phyloP scores from a whole-genome alignment of 768 basidiomycete genomes.

The Rhodotorula babjevae region DNA sequence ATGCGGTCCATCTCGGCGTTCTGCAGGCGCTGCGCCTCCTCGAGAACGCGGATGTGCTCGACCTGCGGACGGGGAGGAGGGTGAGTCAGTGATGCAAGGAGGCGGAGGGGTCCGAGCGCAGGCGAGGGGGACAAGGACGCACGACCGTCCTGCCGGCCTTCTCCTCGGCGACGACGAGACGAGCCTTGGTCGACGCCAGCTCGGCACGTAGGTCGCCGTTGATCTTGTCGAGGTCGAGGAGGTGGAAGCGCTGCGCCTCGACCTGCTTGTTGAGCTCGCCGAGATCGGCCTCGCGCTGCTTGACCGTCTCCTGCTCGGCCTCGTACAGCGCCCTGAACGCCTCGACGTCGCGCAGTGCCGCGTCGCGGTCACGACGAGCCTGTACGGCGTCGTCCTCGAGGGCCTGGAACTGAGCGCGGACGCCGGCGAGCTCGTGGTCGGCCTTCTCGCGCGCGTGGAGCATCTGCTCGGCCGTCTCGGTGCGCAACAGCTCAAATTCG shows the following conservation, averaged over 20 bases:
- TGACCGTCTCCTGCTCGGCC: slow-evolving; percentile 51
- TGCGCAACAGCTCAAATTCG: slow-evolving; percentile 19
- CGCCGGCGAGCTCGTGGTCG: slow-evolving; percentile 67
- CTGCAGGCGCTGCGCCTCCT: slow-evolving; percentile 17
- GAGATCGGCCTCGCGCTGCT: slow-evolving; percentile 30
- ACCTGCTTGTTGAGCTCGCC: slow-evolving; percentile 48
- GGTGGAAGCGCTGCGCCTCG: slow-evolving; percentile 41
- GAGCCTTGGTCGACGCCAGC: slow-evolving; percentile 44
- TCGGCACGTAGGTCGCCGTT: slow-evolving; percentile 48
- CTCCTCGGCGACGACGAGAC: slow-evolving; percentile 30
- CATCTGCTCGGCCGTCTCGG: slow-evolving; percentile 29
- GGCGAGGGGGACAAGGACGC: slow-evolving; percentile 42
- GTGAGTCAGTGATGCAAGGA: slow-evolving; percentile 44
- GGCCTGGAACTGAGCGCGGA: slow-evolving; percentile 71
- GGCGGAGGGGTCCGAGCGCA: too few species aligned
- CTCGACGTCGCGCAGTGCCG: slow-evolving; percentile 69
- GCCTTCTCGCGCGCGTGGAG: slow-evolving; percentile 54
- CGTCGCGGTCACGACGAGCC: slow-evolving; percentile 73
- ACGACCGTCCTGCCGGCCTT: slow-evolving; percentile 51
- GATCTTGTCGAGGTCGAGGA: slow-evolving; percentile 52
- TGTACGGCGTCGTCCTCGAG: slow-evolving; percentile 84
- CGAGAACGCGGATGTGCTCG: slow-evolving; percentile 52
- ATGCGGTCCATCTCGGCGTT: slow-evolving; percentile 34
- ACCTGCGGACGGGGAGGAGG: slow-evolving; percentile 59
- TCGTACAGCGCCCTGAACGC: slow-evolving; percentile 57